Evolutionary conservation across 2,329 filamentous ascomycete species (phyloP).

Genomic region (Pseudophaeomoniella oleicola): DNA sequence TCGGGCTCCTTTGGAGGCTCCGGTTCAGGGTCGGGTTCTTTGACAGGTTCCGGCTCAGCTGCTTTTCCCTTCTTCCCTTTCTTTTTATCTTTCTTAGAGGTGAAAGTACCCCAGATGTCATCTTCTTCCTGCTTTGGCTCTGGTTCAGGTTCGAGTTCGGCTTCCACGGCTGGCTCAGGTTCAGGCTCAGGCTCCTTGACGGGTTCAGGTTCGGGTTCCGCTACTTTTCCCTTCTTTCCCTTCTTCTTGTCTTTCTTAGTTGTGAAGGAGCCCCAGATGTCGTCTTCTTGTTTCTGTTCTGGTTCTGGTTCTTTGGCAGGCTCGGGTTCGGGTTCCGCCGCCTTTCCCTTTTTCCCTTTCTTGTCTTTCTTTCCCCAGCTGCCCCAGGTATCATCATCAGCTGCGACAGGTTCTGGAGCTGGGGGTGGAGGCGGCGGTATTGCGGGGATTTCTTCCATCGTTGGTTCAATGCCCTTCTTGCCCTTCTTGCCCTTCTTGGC

Average conservation of each 20-base stretch:
- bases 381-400: constrained; percentile 5
- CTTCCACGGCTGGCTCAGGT: constrained; percentile 9
- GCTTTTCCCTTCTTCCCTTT: constrained; percentile 21
- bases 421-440: constrained; percentile 7
- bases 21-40: constrained; percentile 8
- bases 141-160: constrained; percentile 5
- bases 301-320: constrained; percentile 18
- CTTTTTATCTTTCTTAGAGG: constrained; percentile 28
- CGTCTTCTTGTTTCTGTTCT: constrained; percentile 14
- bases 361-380: constrained; percentile 8
- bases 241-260: constrained; percentile 16
- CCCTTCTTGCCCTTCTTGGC: constrained; percentile 13
- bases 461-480: constrained; percentile 8
- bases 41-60: constrained; percentile 3
- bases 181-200: constrained; percentile 14
- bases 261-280: constrained; percentile 17
- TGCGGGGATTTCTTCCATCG: background rate
- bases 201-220: constrained; percentile 6
- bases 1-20: constrained; percentile 22
- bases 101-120: constrained; percentile 17
- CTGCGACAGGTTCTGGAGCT: constrained; percentile 8
- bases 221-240: constrained; percentile 14
- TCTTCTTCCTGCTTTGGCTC: constrained; percentile 13
- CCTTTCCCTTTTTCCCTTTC: constrained; percentile 7
- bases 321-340: constrained; percentile 18